Evolutionary conservation across 352 stramenopile genomes (phyloP).

Genomic region (Saprolegnia parasitica): DNA sequence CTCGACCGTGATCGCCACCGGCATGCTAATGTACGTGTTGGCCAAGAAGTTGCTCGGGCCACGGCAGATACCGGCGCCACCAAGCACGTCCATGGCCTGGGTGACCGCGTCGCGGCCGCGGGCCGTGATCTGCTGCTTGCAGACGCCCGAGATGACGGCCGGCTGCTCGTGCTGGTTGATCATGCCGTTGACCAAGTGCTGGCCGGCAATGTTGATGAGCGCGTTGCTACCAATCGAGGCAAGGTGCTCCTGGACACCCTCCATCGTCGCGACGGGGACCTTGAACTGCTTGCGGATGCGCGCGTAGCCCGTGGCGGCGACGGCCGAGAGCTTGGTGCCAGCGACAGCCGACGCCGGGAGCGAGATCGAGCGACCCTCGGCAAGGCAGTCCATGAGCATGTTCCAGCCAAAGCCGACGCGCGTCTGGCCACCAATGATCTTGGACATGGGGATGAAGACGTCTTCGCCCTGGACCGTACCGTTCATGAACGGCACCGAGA

Average conservation of each 20-base stretch:
- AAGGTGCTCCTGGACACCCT: constrained; percentile 97
- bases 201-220: constrained; percentile 93
- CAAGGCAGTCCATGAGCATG: constrained; percentile 99
- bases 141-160: constrained; percentile 96
- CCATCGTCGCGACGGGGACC: constrained; percentile 96
- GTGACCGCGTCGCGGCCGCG: constrained; percentile 94
- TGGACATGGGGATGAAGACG: constrained; percentile 97
- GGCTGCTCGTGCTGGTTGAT: constrained; percentile 98
- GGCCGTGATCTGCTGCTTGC: constrained; percentile 99
- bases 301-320: constrained; percentile 92
- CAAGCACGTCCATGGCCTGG: constrained; percentile 96
- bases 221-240: constrained; percentile 89
- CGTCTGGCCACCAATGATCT: constrained; percentile 96
- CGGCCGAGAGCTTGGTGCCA: constrained; percentile 87
- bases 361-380: constrained; percentile 95
- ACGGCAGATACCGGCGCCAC: constrained; percentile 95
- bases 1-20: constrained; percentile 97
- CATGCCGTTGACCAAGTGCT: constrained; percentile 98
- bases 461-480: constrained; percentile 94
- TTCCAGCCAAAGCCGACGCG: constrained; percentile 97
- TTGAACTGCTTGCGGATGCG: constrained; percentile 98
- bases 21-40: constrained; percentile 94
- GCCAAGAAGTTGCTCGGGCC: constrained; percentile 96
- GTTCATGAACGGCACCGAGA: constrained; percentile 97
- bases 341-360: constrained; percentile 93